Evolutionary conservation across 306 rosid genomes (phyloP).

Genomic region (Luffa acutangula): DNA sequence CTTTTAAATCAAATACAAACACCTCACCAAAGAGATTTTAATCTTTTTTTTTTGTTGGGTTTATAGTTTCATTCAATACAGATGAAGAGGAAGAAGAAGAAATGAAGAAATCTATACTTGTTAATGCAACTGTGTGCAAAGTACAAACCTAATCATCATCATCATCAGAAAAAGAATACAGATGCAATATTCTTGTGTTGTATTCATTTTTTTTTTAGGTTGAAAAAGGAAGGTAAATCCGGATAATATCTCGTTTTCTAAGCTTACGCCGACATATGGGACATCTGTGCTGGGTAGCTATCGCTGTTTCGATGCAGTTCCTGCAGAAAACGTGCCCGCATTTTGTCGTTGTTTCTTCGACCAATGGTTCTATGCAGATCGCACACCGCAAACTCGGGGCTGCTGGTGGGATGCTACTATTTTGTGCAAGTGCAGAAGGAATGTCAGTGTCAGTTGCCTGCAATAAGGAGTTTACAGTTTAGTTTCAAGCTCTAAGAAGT

Average conservation of each 20-base stretch:
- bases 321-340: slow-evolving; percentile 94
- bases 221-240: slow-evolving; percentile 61
- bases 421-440: slow-evolving; percentile 6
- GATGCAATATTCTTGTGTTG: not conserved
- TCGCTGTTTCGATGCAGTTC: slow-evolving; percentile 44
- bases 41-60: not conserved
- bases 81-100: not conserved
- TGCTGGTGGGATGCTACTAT: slow-evolving; percentile 30
- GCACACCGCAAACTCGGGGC: slow-evolving; percentile 68
- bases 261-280: slow-evolving; percentile 81
- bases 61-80: slow-evolving; percentile 9
- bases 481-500: not conserved
- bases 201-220: not conserved
- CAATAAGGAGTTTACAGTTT: not conserved
- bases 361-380: slow-evolving; percentile 52
- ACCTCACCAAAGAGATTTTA: not conserved
- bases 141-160: slow-evolving; percentile 4
- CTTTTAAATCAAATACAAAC: not conserved
- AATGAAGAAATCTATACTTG: slow-evolving; percentile 5
- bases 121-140: slow-evolving; percentile 2
- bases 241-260: slow-evolving; percentile 36
- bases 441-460: not conserved
- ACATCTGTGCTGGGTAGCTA: slow-evolving; percentile 37
- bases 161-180: slow-evolving; percentile 1
- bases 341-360: slow-evolving; percentile 61